Conservation (phyloP, 495 filamentous ascomycete genomes). For the Terfezia boudieri region DNA sequence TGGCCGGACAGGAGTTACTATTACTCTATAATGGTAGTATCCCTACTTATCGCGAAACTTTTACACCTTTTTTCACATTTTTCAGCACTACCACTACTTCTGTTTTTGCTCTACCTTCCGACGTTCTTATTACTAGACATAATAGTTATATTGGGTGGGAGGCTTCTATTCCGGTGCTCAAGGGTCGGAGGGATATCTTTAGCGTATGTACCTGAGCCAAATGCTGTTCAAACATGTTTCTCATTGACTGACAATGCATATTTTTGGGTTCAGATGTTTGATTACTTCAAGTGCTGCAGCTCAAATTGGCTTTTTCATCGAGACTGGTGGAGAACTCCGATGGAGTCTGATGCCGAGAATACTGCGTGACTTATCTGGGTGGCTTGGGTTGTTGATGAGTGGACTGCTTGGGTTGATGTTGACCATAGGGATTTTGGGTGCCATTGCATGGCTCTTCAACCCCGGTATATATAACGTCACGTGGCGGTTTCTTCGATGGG, state of each 20-base stretch:
- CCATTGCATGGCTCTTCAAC: slow-evolving; percentile 18
- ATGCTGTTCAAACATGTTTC: slow-evolving; percentile 1
- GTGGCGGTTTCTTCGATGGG: not conserved
- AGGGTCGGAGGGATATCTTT: slow-evolving; percentile 18
- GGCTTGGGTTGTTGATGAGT: slow-evolving; percentile 24
- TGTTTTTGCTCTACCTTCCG: slow-evolving; percentile 22
- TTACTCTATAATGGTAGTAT: slow-evolving; percentile 22
- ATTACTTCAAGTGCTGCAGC: slow-evolving; percentile 21
- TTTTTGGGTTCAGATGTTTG: slow-evolving; percentile 6
- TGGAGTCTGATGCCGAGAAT: slow-evolving; percentile 23
- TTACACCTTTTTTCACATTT: slow-evolving; percentile 23
- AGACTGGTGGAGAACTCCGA: slow-evolving; percentile 24
- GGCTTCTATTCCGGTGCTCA: slow-evolving; percentile 18
- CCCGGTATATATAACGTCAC: slow-evolving; percentile 19
- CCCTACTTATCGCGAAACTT: slow-evolving; percentile 21
- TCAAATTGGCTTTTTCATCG: slow-evolving; percentile 25
- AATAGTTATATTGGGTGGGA: slow-evolving; percentile 18
- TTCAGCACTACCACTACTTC: slow-evolving; percentile 20
- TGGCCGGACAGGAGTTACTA: slow-evolving; percentile 19
- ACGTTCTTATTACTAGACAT: slow-evolving; percentile 22
- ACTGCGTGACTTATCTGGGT: slow-evolving; percentile 23
- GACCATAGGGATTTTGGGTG: slow-evolving; percentile 19
- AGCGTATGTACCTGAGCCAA: slow-evolving; percentile 14
- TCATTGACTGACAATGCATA: not conserved
- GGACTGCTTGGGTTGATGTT: slow-evolving; percentile 22